Base-by-base conservation (phyloP, 805 yeast genomes). In the Myxozyma neotropica region DNA sequence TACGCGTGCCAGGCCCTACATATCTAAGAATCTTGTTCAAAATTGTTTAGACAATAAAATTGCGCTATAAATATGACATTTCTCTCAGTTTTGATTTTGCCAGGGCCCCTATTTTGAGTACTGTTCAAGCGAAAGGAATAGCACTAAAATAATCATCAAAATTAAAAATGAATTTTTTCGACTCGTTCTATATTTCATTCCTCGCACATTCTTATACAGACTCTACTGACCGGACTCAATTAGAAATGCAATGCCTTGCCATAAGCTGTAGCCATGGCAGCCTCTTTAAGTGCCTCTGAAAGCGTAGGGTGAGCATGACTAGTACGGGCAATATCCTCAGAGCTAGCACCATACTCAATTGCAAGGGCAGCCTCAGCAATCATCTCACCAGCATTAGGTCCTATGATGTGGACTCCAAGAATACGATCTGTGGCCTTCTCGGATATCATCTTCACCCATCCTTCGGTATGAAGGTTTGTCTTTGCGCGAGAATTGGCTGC, bases 381-480 rank as follows among this genome's bases (percentile, higher is more conserved):
- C 97, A 94, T 89, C 82, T 94, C 99, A 79, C 99, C 99, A 60
- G 99, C 99, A 73, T 89, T 92, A 69, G 99, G 88, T 70, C 99
- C 99, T 68, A 92, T 87, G 74, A 94, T 93, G 80, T 94, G 99
- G 64, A 88, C 90, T 76, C 99, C 99, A 68, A 94, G 80, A 46
- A 94, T 83, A 77, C 99, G 86, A 79, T 94, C 96, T 65, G 99
- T 93, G 78, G 93, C 96, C 68, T 96, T 92, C 77, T 94, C 99
- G 64, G 96, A 92, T 67, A 94, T 75, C 73, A 94, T 85, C 82
- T 94, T 94, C 72, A 94, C 99, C 71, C 94, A 89, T 62, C 99
- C 99, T 68, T 94, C 99, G 60, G 97, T 87, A 77, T 94, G 99
- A 74, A 83, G 77, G 83, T 93, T 94, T 69, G 99, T 92, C 85